Evolutionary conservation across 371 early-diverging fungal species (phyloP).

Genomic region (Mucor irregularis): DNA sequence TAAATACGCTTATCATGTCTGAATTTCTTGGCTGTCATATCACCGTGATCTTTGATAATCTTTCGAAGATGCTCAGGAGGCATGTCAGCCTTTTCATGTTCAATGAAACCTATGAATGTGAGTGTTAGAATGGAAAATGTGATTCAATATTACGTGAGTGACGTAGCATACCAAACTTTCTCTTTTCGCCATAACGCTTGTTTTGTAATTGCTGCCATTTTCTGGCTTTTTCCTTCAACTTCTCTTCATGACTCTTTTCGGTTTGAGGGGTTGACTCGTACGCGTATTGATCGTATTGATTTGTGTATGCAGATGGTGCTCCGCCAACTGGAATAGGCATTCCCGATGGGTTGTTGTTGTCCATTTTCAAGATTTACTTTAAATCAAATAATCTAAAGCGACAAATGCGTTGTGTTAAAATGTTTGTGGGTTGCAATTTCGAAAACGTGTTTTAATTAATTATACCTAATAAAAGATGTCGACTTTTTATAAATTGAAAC

Average conservation of each 20-base stretch:
- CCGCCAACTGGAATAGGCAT: conserved; percentile 35
- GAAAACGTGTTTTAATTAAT: no score
- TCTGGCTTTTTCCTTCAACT: conserved; percentile 74
- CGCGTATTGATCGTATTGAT: conserved; percentile 40
- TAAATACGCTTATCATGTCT: conserved; percentile 96
- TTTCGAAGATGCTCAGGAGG: conserved; percentile 97
- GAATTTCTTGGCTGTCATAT: conserved; percentile 97
- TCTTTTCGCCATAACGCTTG: conserved; percentile 91
- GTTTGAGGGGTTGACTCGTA: conserved; percentile 37
- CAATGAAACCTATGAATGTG: conserved; percentile 51
- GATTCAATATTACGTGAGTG: no score
- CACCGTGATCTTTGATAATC: conserved; percentile 97
- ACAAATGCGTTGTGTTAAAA: no score
- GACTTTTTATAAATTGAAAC: no score
- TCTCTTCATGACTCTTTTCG: conserved; percentile 51
- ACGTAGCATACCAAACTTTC: conserved; percentile 89
- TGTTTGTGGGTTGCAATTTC: no score
- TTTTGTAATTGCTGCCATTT: conserved; percentile 93
- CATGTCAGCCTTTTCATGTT: conserved; percentile 89
- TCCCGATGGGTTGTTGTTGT: conserved; percentile 21
- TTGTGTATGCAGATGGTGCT: conserved; percentile 33
- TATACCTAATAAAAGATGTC: no score
- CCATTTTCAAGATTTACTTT: conserved; percentile 3
- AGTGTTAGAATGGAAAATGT: background rate
- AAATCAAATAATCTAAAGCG: conserved; percentile 2